Evolutionary conservation across 129 eudicot species (phyloP), one percentile per base, ranked within the genome.

Genomic region (Flaveria trinervia): DNA sequence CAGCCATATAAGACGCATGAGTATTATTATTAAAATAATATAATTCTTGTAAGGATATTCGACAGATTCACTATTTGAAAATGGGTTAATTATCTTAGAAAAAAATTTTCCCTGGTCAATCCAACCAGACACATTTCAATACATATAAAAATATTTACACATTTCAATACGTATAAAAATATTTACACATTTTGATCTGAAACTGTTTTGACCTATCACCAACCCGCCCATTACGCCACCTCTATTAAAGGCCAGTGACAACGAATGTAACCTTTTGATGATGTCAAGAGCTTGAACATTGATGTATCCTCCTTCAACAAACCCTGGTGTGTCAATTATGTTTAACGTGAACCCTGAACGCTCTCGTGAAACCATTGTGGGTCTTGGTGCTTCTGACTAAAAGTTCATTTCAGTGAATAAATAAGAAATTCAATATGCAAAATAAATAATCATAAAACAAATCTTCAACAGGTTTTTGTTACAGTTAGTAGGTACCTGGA

Each of bases 251-350:
- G 30, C 44, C 2, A 30, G 2, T 14, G 72, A 16, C 45, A 30
- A 64, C 23, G 60, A 75, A 72, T 50, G 9, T 76, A 25, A 90
- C 96, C 92, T 88, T 82, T 90, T 92, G 56, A 92, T 88, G 78
- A 84, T 79, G n/a, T 86, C 90, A 66, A 92, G 78, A 1, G 82
- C 89, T 79, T 86, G 94, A 55, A 83, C 87, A 75, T 82, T 90
- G 70, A 92, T 84, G 76, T 81, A 90, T 70, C 98, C 98, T 77
- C 89, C 96, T 81, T 90, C 96, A 55, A 86, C 87, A 16, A 92
- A 87, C 15, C 98, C 98, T n/a, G 96, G 98, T 66, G 98, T 92
- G 72, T 90, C 98, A 43, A 92, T 85, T 43, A 90, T 81, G 80
- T 90, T 88, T 75, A 92, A 77, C 10, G 96, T 90, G 75, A 90